Conservation (phyloP, 2,329 filamentous ascomycete genomes). For the Talaromyces rugulosus region DNA sequence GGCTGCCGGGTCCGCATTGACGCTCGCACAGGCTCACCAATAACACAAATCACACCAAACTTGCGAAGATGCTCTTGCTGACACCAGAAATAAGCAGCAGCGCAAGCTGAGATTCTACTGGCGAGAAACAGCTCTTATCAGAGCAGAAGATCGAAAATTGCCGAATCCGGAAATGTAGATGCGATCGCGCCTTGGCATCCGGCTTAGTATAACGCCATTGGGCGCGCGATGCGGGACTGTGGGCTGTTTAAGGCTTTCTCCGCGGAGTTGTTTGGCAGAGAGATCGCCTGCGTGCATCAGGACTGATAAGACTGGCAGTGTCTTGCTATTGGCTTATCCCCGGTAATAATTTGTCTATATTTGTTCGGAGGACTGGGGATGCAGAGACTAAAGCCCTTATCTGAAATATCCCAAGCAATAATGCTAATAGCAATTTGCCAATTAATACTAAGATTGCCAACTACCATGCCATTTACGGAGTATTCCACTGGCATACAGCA, state of each 20-base stretch:
- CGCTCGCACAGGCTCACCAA: not conserved
- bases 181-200: not conserved
- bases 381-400: not conserved
- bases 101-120: not conserved
- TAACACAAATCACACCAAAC: not conserved
- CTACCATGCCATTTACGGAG: not conserved
- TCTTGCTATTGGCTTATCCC: not conserved
- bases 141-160: not conserved
- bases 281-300: not conserved
- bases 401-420: not conserved
- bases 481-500: not conserved
- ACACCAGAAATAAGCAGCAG: not conserved
- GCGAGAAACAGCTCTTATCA: not conserved
- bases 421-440: not conserved
- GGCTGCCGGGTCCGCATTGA: not conserved
- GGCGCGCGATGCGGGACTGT: not conserved
- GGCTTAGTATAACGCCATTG: not conserved
- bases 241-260: not conserved
- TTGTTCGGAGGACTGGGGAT: not conserved
- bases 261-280: not conserved
- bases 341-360: not conserved
- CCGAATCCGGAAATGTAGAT: not conserved
- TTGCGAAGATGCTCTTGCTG: not conserved
- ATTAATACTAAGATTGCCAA: not conserved
- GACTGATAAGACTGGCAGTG: not conserved